phyloP scores from a whole-genome alignment of 2,329 filamentous ascomycete species.

The Colletotrichum cuscutae region DNA sequence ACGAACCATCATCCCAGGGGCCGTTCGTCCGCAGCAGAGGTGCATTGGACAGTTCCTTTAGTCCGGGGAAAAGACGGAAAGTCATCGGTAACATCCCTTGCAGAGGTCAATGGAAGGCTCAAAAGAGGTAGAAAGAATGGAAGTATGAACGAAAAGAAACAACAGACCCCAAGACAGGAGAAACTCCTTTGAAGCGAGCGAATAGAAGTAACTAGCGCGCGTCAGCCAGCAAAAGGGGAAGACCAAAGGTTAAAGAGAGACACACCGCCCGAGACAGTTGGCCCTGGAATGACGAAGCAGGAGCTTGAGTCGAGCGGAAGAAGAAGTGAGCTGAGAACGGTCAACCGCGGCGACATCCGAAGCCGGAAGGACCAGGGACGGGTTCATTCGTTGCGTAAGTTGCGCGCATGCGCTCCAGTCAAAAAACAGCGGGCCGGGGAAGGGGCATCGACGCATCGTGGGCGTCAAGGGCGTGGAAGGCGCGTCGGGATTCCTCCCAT shows the following conservation, averaged over 20 bases:
- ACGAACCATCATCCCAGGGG: background rate
- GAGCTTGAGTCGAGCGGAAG: background rate
- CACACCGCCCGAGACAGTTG: background rate
- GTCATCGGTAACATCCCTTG: background rate
- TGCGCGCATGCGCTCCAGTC: constrained; percentile 29
- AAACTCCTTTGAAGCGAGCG: constrained; percentile 3
- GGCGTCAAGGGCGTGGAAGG: background rate
- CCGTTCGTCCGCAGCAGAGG: background rate
- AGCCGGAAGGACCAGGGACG: constrained; percentile 11
- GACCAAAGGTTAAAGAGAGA: background rate
- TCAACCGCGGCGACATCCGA: constrained; percentile 14
- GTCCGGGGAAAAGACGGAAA: background rate
- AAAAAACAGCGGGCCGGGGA: background rate
- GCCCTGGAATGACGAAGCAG: background rate
- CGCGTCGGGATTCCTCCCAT: background rate
- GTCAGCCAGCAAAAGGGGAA: background rate
- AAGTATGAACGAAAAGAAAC: background rate
- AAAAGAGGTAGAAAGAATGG: background rate
- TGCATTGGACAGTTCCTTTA: background rate
- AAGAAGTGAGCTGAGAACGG: constrained; percentile 6
- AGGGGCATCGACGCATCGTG: background rate
- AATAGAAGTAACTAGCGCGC: background rate
- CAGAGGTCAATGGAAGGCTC: background rate
- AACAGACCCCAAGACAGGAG: background rate
- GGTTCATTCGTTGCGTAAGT: background rate